Evolutionary conservation across 169 alveolate genomes (phyloP), one percentile per base, ranked within the genome.

Genomic region (Cryptosporidium andersoni): DNA sequence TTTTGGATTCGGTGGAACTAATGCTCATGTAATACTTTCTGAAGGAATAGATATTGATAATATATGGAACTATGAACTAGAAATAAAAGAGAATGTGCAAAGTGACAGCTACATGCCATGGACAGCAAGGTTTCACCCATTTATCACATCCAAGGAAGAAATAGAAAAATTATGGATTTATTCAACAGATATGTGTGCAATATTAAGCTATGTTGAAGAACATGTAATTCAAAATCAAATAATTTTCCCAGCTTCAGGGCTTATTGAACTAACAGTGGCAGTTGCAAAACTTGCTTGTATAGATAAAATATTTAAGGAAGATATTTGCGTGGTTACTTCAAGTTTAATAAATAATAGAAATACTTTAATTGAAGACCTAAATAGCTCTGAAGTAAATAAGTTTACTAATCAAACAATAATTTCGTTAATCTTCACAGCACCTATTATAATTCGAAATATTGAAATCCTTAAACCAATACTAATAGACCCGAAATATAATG

Each of bases 1-100:
- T 3, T 91, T 91, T 74, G 94, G 94, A 3, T 91, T 91, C 58
- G 94, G 94, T 25, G 94, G 94, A 4, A 88, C 94, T 6, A 91
- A 91, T 68, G 89, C 91, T 34, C 94, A 91, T 40, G 82, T 89
- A 42, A 82, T 91, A 43, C 56, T 91, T 63, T 91, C 89, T 60
- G 92, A 89, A 53, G 90, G 90, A 9, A 11, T 43, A 58, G 64
- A 74, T 60, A 37, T 74, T 56, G 45, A 56, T 9, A 45, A 2
- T 34, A 60, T 74, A 4, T 74, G 85, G 85, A 39, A 74, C 12
- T 45, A 58, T 8, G 74, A 74, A 74, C 9, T 14, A 16, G 68
- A 58, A 25, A 68, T 58, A 14, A 25, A 74, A 55, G 43, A 60
- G 7, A 42, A 74, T 40, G 4, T 74, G 40, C 85, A 74, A 60